Evolutionary conservation across 192 early-diverging fungal species (phyloP).

Genomic region (Mortierella hygrophila): DNA sequence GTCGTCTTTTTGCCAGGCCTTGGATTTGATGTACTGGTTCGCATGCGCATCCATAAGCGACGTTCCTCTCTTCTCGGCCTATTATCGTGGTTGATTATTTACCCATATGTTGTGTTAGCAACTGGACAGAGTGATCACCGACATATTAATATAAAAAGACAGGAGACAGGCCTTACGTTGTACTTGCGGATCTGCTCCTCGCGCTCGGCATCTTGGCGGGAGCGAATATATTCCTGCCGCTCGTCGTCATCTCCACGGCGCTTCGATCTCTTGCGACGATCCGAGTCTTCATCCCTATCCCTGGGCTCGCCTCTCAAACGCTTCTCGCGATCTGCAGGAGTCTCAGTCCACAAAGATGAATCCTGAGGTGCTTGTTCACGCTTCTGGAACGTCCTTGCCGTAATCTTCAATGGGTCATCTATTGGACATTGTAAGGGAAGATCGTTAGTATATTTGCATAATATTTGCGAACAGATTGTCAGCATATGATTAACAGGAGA

Average conservation of each 20-base stretch:
- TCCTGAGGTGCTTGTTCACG: slow-evolving; percentile 56
- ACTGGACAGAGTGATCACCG: neutral
- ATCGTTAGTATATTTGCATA: neutral
- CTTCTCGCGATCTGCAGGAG: slow-evolving; percentile 63
- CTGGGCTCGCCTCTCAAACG: slow-evolving; percentile 46
- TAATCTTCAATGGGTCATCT: slow-evolving; percentile 53
- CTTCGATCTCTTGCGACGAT: slow-evolving; percentile 28
- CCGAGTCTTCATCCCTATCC: slow-evolving; percentile 20
- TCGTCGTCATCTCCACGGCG: slow-evolving; percentile 36
- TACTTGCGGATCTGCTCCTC: slow-evolving; percentile 49
- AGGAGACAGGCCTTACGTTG: slow-evolving; percentile 16
- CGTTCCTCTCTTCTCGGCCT: slow-evolving; percentile 59
- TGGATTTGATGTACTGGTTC: slow-evolving; percentile 52
- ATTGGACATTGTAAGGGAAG: neutral
- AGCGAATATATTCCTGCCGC: neutral
- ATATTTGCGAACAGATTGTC: too few relatives aligned
- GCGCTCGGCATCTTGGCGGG: slow-evolving; percentile 31
- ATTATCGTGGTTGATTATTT: neutral
- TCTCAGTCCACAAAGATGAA: slow-evolving; percentile 70
- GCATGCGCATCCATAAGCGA: slow-evolving; percentile 62
- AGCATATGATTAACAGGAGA: neutral
- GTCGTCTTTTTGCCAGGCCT: slow-evolving; percentile 53
- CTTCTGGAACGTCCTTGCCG: slow-evolving; percentile 63
- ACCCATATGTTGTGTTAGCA: neutral
- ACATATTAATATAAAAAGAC: neutral